Conservation (phyloP, 2,329 filamentous ascomycete genomes). For the Fusarium odoratissimum region DNA sequence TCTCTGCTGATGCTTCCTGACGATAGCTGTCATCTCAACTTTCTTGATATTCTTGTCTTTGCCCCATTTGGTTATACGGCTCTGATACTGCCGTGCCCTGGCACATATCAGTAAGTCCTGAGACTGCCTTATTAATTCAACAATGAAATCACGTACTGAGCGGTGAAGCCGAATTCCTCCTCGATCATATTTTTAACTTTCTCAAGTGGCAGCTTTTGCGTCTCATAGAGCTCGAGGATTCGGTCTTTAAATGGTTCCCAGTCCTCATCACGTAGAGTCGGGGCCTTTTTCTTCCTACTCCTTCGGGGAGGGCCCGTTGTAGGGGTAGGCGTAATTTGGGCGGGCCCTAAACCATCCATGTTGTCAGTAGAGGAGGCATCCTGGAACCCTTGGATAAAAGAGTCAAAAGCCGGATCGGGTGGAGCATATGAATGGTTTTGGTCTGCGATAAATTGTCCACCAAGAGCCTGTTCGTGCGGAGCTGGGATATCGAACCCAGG, state of each 20-base stretch:
- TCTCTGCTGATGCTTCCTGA: neutral
- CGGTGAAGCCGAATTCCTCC: neutral
- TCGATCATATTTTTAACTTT: neutral
- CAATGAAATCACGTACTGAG: neutral
- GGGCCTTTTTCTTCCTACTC: neutral
- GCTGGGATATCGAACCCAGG: neutral
- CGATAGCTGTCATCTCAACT: neutral
- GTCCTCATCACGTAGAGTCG: neutral
- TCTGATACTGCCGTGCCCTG: neutral
- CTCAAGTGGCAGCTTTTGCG: fast-evolving
- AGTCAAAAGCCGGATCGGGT: fast-evolving
- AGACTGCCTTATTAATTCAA: fast-evolving
- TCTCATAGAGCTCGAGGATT: neutral
- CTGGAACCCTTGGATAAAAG: fast-evolving
- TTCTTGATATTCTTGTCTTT: conserved; percentile 11
- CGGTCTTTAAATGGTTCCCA: conserved; percentile 6
- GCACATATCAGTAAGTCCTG: neutral
- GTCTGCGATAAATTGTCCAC: neutral
- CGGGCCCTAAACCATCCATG: neutral
- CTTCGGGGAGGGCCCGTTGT: neutral
- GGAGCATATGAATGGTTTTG: neutral
- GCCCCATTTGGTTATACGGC: neutral
- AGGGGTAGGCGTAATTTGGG: neutral
- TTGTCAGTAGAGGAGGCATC: fast-evolving
- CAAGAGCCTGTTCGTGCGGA: neutral